A percentile compares a stretch with the other conserved stretches of the same genome.
These are phyloP conservation scores for Athelia psychrophila DNA, from an alignment of 1,284 basidiomycete genomes.

Conservation along the genomic window DNA sequence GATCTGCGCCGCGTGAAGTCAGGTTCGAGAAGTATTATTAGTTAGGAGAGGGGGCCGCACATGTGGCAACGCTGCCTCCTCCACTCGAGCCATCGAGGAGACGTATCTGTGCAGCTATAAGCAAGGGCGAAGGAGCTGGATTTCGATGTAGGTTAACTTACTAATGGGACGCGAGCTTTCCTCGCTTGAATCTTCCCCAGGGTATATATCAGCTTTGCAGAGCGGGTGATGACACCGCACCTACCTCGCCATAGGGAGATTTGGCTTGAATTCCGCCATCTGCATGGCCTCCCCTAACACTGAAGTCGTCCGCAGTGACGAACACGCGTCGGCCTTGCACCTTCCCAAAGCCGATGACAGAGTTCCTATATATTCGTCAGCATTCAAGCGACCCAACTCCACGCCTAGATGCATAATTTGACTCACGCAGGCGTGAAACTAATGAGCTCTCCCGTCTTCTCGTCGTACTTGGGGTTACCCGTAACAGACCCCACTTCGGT, in stretches of 20 bases:
- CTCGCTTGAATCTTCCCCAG: constrained; percentile 28
- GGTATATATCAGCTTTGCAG: not conserved
- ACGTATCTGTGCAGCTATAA: constrained; percentile 27
- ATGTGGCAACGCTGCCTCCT: constrained; percentile 40
- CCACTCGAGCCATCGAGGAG: constrained; percentile 42
- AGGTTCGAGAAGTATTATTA: not conserved
- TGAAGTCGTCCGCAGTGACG: constrained; percentile 41
- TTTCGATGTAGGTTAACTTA: constrained; percentile 13
- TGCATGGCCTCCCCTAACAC: constrained; percentile 41
- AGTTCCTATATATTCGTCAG: constrained; percentile 27
- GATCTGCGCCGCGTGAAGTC: constrained; percentile 21
- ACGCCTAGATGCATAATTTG: too few relatives aligned
- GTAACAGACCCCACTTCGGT: constrained; percentile 37
- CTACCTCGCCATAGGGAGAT: constrained; percentile 38
- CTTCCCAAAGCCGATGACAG: constrained; percentile 36
- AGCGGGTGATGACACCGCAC: not conserved
- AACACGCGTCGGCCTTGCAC: constrained; percentile 33
- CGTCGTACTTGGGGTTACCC: constrained; percentile 31
- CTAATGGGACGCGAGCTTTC: constrained; percentile 34
- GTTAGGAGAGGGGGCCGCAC: constrained; percentile 20
- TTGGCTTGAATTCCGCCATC: constrained; percentile 40
- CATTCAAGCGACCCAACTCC: not conserved
- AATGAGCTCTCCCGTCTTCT: constrained; percentile 27
- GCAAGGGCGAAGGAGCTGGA: not conserved
- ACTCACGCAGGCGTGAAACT: constrained; percentile 37